phyloP scores from a whole-genome alignment of 2,329 filamentous ascomycete genomes.

The Xylaria polymorpha region DNA sequence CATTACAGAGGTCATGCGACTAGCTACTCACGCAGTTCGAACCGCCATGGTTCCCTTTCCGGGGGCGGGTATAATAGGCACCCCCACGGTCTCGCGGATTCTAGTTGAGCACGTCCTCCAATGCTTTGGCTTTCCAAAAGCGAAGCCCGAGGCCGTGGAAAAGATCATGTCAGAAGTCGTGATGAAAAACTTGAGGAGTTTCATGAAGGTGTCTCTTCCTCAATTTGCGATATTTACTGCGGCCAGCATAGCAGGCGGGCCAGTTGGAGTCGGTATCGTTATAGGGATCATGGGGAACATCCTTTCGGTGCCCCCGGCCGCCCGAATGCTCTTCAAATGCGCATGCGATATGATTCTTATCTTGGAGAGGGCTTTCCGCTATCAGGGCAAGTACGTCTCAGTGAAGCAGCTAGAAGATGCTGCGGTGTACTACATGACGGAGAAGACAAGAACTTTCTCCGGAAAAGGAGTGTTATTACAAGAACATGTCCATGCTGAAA shows the following conservation, averaged over 20 bases:
- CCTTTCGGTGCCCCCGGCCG: slow-evolving; percentile 24
- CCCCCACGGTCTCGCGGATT: slow-evolving; percentile 31
- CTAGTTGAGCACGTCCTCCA: slow-evolving; percentile 32
- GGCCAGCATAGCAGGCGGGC: background rate
- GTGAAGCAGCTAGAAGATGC: slow-evolving; percentile 35
- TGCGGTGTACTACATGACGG: slow-evolving; percentile 29
- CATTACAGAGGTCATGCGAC: slow-evolving; percentile 35
- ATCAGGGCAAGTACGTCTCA: slow-evolving; percentile 30
- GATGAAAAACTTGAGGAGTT: slow-evolving; percentile 23
- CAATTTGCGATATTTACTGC: slow-evolving; percentile 9
- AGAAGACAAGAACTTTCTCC: slow-evolving; percentile 18
- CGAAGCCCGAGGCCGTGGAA: slow-evolving; percentile 30
- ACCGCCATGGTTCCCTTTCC: slow-evolving; percentile 34
- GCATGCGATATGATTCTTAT: slow-evolving; percentile 35
- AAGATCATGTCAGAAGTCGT: slow-evolving; percentile 33
- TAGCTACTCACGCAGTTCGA: slow-evolving; percentile 28
- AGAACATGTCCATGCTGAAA: slow-evolving; percentile 27
- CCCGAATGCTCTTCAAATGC: slow-evolving; percentile 33
- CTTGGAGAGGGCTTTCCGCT: slow-evolving; percentile 30
- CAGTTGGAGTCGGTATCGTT: slow-evolving; percentile 22
- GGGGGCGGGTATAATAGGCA: slow-evolving; percentile 25
- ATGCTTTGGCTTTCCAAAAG: slow-evolving; percentile 33
- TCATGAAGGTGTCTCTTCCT: slow-evolving; percentile 28
- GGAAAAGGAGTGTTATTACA: slow-evolving; percentile 22
- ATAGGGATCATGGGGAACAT: slow-evolving; percentile 25